phyloP scores from a whole-genome alignment of 441 rosid species.

The Populus trichocarpa region DNA sequence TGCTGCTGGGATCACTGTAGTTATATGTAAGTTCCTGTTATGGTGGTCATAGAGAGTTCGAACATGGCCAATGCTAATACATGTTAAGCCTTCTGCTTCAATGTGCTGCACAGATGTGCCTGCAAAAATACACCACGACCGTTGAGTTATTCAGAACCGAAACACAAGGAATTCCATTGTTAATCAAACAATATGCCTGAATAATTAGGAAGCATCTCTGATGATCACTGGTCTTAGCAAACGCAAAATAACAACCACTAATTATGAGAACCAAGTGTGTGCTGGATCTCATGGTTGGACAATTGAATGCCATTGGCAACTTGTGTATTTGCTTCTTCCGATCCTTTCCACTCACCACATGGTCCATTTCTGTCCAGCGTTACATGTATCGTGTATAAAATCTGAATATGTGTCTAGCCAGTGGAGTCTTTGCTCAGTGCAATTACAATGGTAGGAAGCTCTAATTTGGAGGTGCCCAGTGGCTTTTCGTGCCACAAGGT shows the following conservation, averaged over 20 bases:
- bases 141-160: background rate
- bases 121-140: conserved; percentile 21
- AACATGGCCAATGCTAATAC: conserved; percentile 55
- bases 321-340: background rate
- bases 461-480: too few relatives aligned
- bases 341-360: background rate
- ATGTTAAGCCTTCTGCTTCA: conserved; percentile 70
- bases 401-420: too few relatives aligned
- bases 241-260: background rate
- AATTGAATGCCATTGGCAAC: background rate
- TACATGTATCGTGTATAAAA: too few relatives aligned
- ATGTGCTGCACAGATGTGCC: conserved; percentile 71
- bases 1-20: conserved; percentile 40
- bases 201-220: background rate
- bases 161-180: background rate
- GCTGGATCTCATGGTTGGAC: background rate
- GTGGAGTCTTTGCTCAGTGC: background rate
- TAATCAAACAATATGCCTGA: background rate
- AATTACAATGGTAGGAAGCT: too few relatives aligned
- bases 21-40: conserved; percentile 45
- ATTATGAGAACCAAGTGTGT: background rate
- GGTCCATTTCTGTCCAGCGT: too few relatives aligned
- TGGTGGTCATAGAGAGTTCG: conserved; percentile 49
- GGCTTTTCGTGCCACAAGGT: too few relatives aligned
- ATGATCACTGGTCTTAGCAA: background rate